These are phyloP conservation scores for Cyberlindnera maclurae DNA, from an alignment of 805 yeast species.

Conservation along the genomic window DNA sequence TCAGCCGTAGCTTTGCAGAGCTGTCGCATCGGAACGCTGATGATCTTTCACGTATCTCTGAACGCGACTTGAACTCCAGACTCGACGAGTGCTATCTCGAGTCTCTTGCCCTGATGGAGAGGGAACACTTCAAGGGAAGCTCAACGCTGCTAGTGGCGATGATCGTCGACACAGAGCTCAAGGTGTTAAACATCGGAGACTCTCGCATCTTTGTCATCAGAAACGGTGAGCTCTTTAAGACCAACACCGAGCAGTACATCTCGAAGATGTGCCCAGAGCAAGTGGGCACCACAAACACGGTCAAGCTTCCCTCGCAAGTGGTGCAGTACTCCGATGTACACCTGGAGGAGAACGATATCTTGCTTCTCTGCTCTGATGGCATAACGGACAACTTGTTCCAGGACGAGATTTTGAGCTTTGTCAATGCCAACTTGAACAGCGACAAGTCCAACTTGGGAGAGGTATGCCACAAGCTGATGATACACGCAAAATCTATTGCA, in stretches of 20 bases:
- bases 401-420: constrained; percentile 35
- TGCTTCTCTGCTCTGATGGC: constrained; percentile 47
- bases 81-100: constrained; percentile 42
- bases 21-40: constrained; percentile 16
- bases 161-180: constrained; percentile 40
- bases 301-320: constrained; percentile 37
- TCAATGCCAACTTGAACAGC: constrained; percentile 27
- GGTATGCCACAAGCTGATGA: constrained; percentile 34
- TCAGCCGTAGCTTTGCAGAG: constrained; percentile 31
- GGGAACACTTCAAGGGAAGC: constrained; percentile 40
- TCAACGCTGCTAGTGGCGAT: constrained; percentile 42
- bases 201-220: constrained; percentile 41
- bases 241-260: constrained; percentile 41
- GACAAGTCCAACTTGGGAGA: constrained; percentile 28
- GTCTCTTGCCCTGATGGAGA: constrained; percentile 43
- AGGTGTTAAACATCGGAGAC: constrained; percentile 47
- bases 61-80: constrained; percentile 34
- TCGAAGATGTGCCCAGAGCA: constrained; percentile 44
- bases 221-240: constrained; percentile 34
- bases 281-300: constrained; percentile 43
- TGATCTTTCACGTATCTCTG: constrained; percentile 33
- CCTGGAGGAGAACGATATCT: constrained; percentile 34
- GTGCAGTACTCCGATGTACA: constrained; percentile 39
- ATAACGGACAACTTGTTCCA: constrained; percentile 45
- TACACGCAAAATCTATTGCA: constrained; percentile 41